Conservation (phyloP, 257 asterid species). For the Lithospermum erythrorhizon region DNA sequence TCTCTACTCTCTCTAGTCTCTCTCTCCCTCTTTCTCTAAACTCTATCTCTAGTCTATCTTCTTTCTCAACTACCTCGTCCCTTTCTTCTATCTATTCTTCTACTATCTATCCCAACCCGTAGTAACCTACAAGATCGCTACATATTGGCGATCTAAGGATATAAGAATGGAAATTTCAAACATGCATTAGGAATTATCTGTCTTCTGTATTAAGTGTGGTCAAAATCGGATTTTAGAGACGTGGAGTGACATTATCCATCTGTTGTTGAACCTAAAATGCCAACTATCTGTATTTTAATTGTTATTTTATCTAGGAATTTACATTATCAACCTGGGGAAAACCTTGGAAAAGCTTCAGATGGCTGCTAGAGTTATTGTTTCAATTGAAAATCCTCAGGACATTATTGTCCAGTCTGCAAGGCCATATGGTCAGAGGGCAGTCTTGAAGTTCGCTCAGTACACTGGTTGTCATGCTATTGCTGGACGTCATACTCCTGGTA, state of each 20-base stretch:
- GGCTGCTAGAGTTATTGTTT: constrained; percentile 36
- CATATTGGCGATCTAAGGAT: no score
- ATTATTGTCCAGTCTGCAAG: constrained; percentile 37
- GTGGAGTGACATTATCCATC: neutral
- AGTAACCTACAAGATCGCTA: no score
- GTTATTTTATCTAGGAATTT: constrained; percentile 14
- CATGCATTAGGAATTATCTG: no score
- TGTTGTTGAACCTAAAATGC: neutral
- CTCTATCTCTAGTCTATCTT: no score
- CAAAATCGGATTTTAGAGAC: neutral
- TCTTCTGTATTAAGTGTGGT: no score
- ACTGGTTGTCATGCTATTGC: constrained; percentile 27
- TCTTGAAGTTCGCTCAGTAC: constrained; percentile 33
- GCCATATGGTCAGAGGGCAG: constrained; percentile 38
- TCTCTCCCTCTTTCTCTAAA: no score
- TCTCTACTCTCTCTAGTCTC: no score
- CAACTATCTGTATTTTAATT: neutral
- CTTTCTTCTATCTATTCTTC: no score
- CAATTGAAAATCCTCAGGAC: constrained; percentile 33
- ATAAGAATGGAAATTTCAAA: no score
- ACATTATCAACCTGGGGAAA: constrained; percentile 26
- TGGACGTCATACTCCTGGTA: constrained; percentile 33
- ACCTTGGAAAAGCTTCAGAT: constrained; percentile 33
- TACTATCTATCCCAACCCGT: no score
- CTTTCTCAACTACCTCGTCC: no score